Evolutionary conservation across 768 basidiomycete species (phyloP).

Genomic region (Hemileccinum rubropunctum): DNA sequence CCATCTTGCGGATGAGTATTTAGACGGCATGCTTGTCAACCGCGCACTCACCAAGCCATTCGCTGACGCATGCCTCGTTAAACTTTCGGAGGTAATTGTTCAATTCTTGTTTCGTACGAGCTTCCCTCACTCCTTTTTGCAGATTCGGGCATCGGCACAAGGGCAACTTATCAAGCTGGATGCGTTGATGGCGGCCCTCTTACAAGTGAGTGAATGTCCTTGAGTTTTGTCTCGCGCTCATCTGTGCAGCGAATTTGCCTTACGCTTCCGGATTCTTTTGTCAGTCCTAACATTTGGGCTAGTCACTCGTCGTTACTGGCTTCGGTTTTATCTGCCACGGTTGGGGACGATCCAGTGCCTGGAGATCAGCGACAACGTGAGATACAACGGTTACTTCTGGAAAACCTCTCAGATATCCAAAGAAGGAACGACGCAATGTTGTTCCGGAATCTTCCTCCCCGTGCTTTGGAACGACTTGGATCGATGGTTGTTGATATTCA

Average conservation of each 20-base stretch:
- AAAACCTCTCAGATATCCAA: constrained; percentile 67
- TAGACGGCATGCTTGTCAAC: constrained; percentile 62
- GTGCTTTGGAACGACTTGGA: constrained; percentile 56
- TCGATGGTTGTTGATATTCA: constrained; percentile 59
- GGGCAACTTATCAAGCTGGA: constrained; percentile 56
- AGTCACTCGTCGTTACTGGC: constrained; percentile 41
- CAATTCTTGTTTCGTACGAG: neutral
- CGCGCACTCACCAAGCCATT: constrained; percentile 71
- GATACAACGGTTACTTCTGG: constrained; percentile 48
- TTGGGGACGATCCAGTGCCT: constrained; percentile 24
- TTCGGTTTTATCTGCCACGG: constrained; percentile 41
- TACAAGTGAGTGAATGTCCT: constrained; percentile 50
- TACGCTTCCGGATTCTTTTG: constrained; percentile 69
- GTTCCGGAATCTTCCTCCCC: constrained; percentile 63
- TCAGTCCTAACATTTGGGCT: constrained; percentile 70
- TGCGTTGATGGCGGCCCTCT: constrained; percentile 48
- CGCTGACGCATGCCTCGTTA: constrained; percentile 65
- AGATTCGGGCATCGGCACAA: constrained; percentile 59
- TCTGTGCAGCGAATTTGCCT: constrained; percentile 58
- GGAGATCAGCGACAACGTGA: constrained; percentile 37
- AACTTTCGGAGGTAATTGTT: constrained; percentile 58
- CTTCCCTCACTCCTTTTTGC: constrained; percentile 7
- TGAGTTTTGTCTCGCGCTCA: neutral
- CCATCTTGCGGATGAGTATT: constrained; percentile 76
- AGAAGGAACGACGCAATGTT: constrained; percentile 79